phyloP scores from a whole-genome alignment of 768 basidiomycete species.

The Tephrocybe sp. region DNA sequence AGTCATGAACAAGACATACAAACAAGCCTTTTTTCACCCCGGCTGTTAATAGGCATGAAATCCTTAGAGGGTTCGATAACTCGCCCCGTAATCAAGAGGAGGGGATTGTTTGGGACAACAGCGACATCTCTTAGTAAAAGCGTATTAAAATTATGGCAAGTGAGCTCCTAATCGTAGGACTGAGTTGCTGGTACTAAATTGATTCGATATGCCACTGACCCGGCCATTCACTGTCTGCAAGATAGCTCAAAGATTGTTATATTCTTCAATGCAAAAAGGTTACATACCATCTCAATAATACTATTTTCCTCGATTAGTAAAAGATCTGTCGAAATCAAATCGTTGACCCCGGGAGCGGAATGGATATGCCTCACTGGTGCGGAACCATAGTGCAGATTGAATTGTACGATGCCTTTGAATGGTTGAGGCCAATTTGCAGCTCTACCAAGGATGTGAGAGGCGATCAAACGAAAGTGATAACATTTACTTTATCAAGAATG shows the following conservation, averaged over 20 bases:
- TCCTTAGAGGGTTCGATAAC: background rate
- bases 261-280: background rate
- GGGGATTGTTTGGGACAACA: background rate
- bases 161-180: background rate
- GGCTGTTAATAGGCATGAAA: background rate
- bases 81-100: background rate
- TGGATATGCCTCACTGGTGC: background rate
- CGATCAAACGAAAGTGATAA: background rate
- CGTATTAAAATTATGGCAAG: background rate
- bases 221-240: background rate
- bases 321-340: background rate
- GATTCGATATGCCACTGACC: background rate
- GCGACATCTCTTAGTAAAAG: constrained; percentile 1
- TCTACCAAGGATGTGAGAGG: background rate
- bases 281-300: background rate
- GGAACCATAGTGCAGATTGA: background rate
- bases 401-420: background rate
- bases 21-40: background rate
- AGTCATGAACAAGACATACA: background rate
- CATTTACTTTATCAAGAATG: background rate
- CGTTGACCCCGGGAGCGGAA: background rate
- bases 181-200: background rate
- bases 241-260: background rate
- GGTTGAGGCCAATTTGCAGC: background rate
- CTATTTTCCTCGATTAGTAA: background rate